Base-by-base conservation (phyloP, 1,284 basidiomycete species). In the Trametes versicolor region DNA sequence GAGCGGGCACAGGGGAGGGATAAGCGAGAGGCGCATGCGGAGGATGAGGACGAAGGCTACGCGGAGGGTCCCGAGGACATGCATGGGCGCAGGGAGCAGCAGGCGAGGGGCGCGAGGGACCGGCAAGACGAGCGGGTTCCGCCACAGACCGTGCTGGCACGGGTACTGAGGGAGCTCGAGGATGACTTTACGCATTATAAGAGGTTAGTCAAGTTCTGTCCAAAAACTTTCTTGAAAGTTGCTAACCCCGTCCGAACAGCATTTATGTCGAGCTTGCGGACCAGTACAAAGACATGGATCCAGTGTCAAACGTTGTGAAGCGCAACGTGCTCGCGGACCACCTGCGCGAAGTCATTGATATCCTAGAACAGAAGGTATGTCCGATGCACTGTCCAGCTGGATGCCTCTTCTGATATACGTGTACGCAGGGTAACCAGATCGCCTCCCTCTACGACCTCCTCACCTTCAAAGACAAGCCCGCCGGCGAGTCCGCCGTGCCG, bases 141-240 rank as follows among this genome's bases (percentile, higher is more conserved):
- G 1, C 92, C 94, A 21, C 94, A 96, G 77, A 95, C 94, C 0
- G 87, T 96, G 4, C 83, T 96, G 7, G 83, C 88, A 32, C 83
- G 92, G 17, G 93, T 96, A 29, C 81, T 96, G 47, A 75, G 89
- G 62, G 95, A 96, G 78, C 82, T 97, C 13, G 95, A 97, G 75
- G 94, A 95, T 71, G 95, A 97, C 75, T 96, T 96, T 74, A 87
- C 86, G 23, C 95, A 96, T 80, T 96, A 94, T 77, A 95, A 94
- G 78, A 87, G 90, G 94, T 96, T 70, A 43, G 66, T 61, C 36
- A 55, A 49, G 36, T 6, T 47, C 27, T 54, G 47, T 60, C 32
- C 32, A n/a, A 34, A 13, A 58, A 12, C 17, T 49, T 25, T 63
- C 29, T 41, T 60, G 2, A 4, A 52, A 47, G 64, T 39, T 25